Evolutionary conservation across 2,329 filamentous ascomycete genomes (phyloP).

Genomic region (Penicillium capsulatum): DNA sequence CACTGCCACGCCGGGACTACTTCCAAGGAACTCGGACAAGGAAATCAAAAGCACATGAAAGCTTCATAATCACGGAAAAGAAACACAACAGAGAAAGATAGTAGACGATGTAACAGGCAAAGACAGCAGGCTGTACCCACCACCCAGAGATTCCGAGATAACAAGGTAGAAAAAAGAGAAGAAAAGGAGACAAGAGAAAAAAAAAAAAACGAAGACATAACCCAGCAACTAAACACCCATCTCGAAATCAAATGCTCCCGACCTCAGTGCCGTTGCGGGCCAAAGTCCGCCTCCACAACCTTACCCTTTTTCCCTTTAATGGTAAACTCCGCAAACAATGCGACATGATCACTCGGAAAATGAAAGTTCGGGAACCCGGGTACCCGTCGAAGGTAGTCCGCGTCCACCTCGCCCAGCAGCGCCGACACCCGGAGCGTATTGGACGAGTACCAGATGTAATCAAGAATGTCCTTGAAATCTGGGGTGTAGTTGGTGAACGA

Average conservation of each 20-base stretch:
- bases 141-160: slow-evolving; percentile 46
- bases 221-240: slow-evolving; percentile 37
- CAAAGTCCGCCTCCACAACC: slow-evolving; percentile 61
- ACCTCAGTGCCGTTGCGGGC: slow-evolving; percentile 44
- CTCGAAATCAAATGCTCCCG: slow-evolving; percentile 36
- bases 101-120: slow-evolving; percentile 15
- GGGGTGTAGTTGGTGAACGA: slow-evolving; percentile 97
- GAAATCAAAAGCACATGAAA: slow-evolving; percentile 12
- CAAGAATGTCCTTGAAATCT: slow-evolving; percentile 84
- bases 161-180: slow-evolving; percentile 18
- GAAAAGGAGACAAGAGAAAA: slow-evolving; percentile 13
- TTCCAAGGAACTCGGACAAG: slow-evolving; percentile 25
- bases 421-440: slow-evolving; percentile 81
- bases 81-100: slow-evolving; percentile 17
- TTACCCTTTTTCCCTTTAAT: slow-evolving; percentile 86
- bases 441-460: slow-evolving; percentile 97
- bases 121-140: slow-evolving; percentile 25
- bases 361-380: slow-evolving; percentile 92
- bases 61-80: slow-evolving; percentile 21
- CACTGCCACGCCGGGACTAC: slow-evolving; percentile 28
- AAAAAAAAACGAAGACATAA: slow-evolving; percentile 18
- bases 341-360: slow-evolving; percentile 89
- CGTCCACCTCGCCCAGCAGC: slow-evolving; percentile 80
- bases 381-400: slow-evolving; percentile 76
- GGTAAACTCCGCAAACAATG: slow-evolving; percentile 82